Evolutionary conservation across 306 rosid genomes (phyloP).

Genomic region (Prunus salicina): DNA sequence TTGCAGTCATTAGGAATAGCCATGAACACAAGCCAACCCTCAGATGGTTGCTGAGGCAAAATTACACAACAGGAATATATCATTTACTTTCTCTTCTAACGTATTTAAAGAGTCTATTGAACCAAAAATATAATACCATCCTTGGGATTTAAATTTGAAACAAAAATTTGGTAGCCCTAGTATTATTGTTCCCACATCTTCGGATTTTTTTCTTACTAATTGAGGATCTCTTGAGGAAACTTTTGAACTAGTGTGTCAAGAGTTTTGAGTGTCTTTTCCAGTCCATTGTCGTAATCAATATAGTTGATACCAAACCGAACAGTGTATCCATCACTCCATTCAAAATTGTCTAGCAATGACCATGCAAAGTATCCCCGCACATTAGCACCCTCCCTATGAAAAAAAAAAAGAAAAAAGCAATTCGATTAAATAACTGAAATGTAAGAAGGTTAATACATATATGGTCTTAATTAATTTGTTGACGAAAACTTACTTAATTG

Average conservation of each 20-base stretch:
- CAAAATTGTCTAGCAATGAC: conserved; percentile 65
- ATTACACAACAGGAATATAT: no score
- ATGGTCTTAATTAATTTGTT: background rate
- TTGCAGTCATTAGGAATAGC: no score
- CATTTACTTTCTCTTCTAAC: no score
- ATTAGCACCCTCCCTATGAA: conserved; percentile 46
- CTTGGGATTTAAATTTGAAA: background rate
- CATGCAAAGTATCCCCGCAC: conserved; percentile 67
- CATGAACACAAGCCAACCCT: no score
- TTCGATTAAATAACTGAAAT: background rate
- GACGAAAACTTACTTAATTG: conserved; percentile 35
- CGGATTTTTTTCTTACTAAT: background rate
- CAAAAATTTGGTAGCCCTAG: background rate
- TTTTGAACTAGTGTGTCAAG: conserved; percentile 58
- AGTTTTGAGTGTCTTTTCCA: conserved; percentile 48
- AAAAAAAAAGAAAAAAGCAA: no score
- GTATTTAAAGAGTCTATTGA: no score
- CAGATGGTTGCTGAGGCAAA: no score
- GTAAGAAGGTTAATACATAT: background rate
- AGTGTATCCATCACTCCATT: conserved; percentile 48
- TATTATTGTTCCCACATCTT: background rate
- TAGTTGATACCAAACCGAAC: conserved; percentile 61
- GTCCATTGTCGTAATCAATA: conserved; percentile 51
- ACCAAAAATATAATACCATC: no score
- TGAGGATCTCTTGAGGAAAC: conserved; percentile 33